A percentile compares a stretch with the other conserved stretches of the same genome.
phyloP scores from a whole-genome alignment of 441 rosid species.

The Populus hybrid region DNA sequence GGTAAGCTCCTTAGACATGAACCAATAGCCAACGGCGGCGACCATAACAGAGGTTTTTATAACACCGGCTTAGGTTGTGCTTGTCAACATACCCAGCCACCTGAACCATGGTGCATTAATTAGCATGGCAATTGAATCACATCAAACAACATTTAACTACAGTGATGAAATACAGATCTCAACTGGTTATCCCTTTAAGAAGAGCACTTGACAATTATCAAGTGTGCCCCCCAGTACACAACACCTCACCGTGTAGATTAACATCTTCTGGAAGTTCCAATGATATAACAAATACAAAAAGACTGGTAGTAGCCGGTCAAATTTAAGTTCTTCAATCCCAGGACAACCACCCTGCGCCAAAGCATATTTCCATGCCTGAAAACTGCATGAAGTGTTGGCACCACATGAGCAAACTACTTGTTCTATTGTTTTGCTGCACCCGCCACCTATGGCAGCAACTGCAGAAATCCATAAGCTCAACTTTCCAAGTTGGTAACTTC shows the following conservation, averaged over 20 bases:
- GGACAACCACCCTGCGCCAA: neutral
- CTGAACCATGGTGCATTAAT: too few relatives aligned
- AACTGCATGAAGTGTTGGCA: neutral
- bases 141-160: neutral
- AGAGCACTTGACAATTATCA: neutral
- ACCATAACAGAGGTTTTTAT: neutral
- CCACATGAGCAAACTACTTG: neutral
- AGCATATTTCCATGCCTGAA: neutral
- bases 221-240: neutral
- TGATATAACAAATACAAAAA: neutral
- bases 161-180: neutral
- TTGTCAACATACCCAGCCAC: too few relatives aligned
- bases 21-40: neutral
- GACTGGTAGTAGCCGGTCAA: neutral
- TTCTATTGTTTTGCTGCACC: constrained; percentile 6
- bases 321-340: neutral
- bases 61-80: too few relatives aligned
- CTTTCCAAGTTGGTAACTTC: constrained; percentile 1
- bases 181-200: neutral
- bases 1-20: neutral
- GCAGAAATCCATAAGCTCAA: neutral
- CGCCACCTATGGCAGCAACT: neutral
- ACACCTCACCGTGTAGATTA: neutral
- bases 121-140: neutral
- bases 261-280: neutral